Percentiles rank a stretch among this genome's conserved stretches.
These are phyloP conservation scores for Phytopythium montanum DNA, from an alignment of 352 stramenopile genomes.

Conservation along the genomic window DNA sequence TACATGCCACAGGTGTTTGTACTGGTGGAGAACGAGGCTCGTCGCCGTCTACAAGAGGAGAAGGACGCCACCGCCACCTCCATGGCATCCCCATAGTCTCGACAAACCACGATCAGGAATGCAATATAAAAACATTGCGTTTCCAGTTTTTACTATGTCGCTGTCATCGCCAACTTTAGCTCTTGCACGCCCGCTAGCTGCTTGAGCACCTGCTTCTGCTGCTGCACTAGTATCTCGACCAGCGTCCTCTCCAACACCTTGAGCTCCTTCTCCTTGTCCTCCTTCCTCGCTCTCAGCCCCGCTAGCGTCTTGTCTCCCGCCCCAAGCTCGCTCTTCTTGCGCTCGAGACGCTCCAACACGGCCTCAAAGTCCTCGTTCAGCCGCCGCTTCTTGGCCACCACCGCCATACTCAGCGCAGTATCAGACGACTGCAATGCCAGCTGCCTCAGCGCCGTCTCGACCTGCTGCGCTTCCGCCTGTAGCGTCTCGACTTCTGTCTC, in stretches of 20 bases:
- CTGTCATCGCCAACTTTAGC: background rate
- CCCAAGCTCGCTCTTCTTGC: slow-evolving; percentile 56
- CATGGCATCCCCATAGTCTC: slow-evolving; percentile 9
- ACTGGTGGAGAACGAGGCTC: slow-evolving; percentile 60
- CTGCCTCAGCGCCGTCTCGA: slow-evolving; percentile 54
- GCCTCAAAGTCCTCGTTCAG: slow-evolving; percentile 81
- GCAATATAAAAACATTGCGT: slow-evolving; percentile 1
- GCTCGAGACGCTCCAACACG: slow-evolving; percentile 68
- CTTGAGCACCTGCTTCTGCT: slow-evolving; percentile 76
- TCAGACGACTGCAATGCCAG: slow-evolving; percentile 45
- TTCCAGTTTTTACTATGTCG: background rate
- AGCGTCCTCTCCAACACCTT: slow-evolving; percentile 73
- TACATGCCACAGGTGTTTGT: slow-evolving; percentile 33
- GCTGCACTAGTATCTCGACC: slow-evolving; percentile 80
- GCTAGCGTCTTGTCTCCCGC: slow-evolving; percentile 60
- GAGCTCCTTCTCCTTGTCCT: slow-evolving; percentile 80
- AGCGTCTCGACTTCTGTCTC: slow-evolving; percentile 58
- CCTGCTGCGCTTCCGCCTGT: slow-evolving; percentile 48
- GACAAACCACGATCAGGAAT: background rate
- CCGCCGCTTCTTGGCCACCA: slow-evolving; percentile 70
- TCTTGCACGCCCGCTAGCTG: slow-evolving; percentile 35
- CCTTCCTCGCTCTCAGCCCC: slow-evolving; percentile 40
- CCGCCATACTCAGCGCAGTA: slow-evolving; percentile 46
- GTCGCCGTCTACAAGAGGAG: slow-evolving; percentile 54
- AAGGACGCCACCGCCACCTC: slow-evolving; percentile 20